Base-by-base conservation (phyloP, 73 alveolate genomes). In the Symbiodinium pilosum region DNA sequence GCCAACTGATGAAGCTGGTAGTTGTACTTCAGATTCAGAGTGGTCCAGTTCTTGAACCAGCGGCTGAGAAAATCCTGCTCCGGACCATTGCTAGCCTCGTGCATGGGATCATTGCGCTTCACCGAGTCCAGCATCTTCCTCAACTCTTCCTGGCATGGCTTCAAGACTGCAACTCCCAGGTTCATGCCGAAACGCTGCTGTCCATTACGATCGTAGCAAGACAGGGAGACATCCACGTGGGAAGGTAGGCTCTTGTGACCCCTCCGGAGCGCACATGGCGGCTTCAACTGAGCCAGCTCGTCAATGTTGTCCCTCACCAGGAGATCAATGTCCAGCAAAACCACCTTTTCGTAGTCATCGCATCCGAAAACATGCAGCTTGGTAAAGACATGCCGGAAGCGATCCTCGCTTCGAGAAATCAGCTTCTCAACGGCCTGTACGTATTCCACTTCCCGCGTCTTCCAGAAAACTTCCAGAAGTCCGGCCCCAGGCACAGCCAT, bases 1-100 rank as follows among this genome's bases (percentile, higher is more conserved):
- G 81, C 94, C 96, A 91, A 41, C 87, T 91, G 96, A n/a, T 91
- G 96, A 30, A 91, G 87, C 40, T 91, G 96, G 75, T 91, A 91
- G 75, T 91, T 91, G 96, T 91, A 91, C 64, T 71, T 91, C 77
- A 91, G 40, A 34, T 14, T 43, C 87, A 91, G 36, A 26, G 81
- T 4, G 36, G 43, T 42, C 96, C 87, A 88, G 40, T 69, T 28
- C 87, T 68, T 88, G 81, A 77, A 39, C 87, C 43, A 40, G 51
- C 43, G 87, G 6, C 73, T 91, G 88, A 91, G 32, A 56, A 91
- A 91, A 21, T 91, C 96, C 44, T 91, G 96, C 64, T 91, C 96
- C 26, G 96, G 96, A 3, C 96, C 96, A 32, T 42, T 91, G 54
- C 54, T 30, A 8, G 87, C 96, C 36, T 91, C 81, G 36, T 91